A percentile compares a stretch with the other conserved stretches of the same genome.
Evolutionary conservation across 225 moss, liverwort and hornwort genomes (phyloP).

Genomic region (Sphagnum contortum): DNA sequence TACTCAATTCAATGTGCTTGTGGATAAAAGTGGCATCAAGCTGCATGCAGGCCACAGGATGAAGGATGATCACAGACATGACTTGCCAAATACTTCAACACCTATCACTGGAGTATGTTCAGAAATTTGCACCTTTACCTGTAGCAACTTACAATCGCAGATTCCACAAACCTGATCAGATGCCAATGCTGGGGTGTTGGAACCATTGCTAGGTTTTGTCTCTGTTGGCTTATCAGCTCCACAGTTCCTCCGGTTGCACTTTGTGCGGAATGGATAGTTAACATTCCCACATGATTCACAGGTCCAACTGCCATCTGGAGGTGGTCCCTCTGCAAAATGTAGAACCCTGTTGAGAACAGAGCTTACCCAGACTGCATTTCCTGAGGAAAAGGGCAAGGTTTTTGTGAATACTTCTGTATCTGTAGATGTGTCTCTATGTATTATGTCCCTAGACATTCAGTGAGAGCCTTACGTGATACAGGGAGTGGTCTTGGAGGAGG

Average conservation of each 20-base stretch:
- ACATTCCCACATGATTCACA: constrained; percentile 98
- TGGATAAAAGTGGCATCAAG: no score
- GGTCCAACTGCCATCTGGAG: constrained; percentile 99
- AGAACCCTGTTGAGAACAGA: no score
- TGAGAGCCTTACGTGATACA: constrained; percentile 56
- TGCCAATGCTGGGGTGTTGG: constrained; percentile 66
- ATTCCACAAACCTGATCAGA: constrained; percentile 92
- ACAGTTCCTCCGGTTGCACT: constrained; percentile 98
- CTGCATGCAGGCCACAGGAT: no score
- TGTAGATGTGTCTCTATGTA: no score
- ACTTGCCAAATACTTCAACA: no score
- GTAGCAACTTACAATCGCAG: constrained; percentile 21
- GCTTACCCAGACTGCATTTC: no score
- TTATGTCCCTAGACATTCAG: no score
- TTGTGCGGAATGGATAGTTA: constrained; percentile 98
- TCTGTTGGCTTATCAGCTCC: constrained; percentile 98
- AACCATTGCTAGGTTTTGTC: constrained; percentile 60
- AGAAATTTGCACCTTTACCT: constrained; percentile 16
- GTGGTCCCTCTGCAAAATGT: constrained; percentile 73
- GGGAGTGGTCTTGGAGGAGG: constrained; percentile 75
- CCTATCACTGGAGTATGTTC: no score
- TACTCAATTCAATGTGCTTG: no score
- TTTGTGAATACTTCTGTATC: no score
- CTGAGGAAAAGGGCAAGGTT: no score
- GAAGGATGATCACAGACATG: no score